Base-by-base conservation (phyloP, 805 yeast genomes). In the Pichia thaimueangensis region DNA sequence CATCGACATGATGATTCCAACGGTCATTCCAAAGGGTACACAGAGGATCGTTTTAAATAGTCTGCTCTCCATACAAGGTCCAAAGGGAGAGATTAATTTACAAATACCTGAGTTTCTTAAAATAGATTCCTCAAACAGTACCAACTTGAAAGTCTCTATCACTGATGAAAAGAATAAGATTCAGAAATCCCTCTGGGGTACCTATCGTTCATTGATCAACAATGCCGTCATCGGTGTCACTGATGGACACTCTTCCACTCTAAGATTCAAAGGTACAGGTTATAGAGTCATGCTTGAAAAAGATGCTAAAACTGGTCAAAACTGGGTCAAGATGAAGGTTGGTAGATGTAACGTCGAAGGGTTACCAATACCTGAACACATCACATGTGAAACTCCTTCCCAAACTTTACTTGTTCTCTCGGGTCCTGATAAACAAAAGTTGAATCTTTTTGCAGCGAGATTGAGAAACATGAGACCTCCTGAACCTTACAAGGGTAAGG, bases 401-500 rank as follows among this genome's bases (percentile, higher is more conserved):
- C 96, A 96, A 13, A 86, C 96, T 6, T 74, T 95, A 52, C 63
- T 93, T 41, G 71, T 91, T 43, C 68, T 93, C 21, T 95, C 86
- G 65, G 97, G 98, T 22, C 68, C 80, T 34, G 82, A 91, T 64
- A 85, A 86, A 64, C 96, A 89, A 63, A 81, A 82, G 59, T 89
- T 93, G 37, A 82, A 78, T 58, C 71, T 82, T 42, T 87, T 86
- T 64, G 98, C 97, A 16, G 96, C 95, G 13, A 77, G 78, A 44
- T 71, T 93, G 51, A 81, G 97, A 63, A 77, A 76, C 54, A 78
- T 78, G 71, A 86, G 86, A 61, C 95, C 95, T 47, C 99, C 99
- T 35, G 99, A 93, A 68, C 97, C 97, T 30, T 93, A 93, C 65
- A 93, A 93, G 69, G 98, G 98, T 60, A 94, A 94, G 55, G 99